These are phyloP conservation scores for Alternaria gansuensis DNA, from an alignment of 2,329 filamentous ascomycete species.

Conservation along the genomic window DNA sequence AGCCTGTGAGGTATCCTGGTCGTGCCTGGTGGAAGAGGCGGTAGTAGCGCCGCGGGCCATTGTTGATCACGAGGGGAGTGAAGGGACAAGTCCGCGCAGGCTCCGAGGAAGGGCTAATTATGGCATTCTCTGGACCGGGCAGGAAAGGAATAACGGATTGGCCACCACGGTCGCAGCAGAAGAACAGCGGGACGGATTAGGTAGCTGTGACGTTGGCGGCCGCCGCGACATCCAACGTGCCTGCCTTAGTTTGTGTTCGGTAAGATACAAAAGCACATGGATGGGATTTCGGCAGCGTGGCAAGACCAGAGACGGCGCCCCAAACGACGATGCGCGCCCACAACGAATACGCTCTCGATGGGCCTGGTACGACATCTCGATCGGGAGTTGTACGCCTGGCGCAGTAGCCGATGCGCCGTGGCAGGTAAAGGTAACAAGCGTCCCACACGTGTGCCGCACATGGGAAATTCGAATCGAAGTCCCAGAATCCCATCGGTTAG, in stretches of 20 bases:
- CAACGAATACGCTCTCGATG: constrained; percentile 12
- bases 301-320: constrained; percentile 6
- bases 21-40: constrained; percentile 32
- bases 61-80: constrained; percentile 22
- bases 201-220: constrained; percentile 26
- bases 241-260: constrained; percentile 9
- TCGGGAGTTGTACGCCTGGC: not conserved
- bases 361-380: constrained; percentile 12
- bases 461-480: constrained; percentile 21
- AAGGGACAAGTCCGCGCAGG: constrained; percentile 22
- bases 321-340: not conserved
- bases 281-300: constrained; percentile 14
- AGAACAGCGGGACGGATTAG: constrained; percentile 12
- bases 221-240: constrained; percentile 19
- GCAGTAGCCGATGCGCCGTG: constrained; percentile 9
- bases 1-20: constrained; percentile 28
- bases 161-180: constrained; percentile 19
- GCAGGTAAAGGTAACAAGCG: constrained; percentile 1
- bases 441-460: not conserved
- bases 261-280: constrained; percentile 15
- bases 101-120: constrained; percentile 33
- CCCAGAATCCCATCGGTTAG: constrained; percentile 14
- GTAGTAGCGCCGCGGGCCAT: constrained; percentile 44
- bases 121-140: constrained; percentile 27
- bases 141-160: constrained; percentile 17